Percentiles rank a stretch among this genome's conserved stretches.
Evolutionary conservation across 106 monocot species (phyloP).

Genomic region (Dendrobium huoshanense): DNA sequence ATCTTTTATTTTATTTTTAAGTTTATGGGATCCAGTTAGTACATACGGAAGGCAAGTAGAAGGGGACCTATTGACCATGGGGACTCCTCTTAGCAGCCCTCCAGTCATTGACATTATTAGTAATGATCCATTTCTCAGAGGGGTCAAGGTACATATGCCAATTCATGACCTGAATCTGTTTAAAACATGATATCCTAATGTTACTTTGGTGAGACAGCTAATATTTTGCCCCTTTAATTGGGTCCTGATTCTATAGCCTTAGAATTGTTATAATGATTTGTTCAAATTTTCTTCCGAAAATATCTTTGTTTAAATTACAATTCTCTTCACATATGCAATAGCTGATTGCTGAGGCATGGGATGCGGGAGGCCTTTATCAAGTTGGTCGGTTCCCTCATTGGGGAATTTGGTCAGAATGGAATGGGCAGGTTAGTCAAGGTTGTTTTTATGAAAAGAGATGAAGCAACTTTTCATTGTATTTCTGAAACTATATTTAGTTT

Average conservation of each 20-base stretch:
- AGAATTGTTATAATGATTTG: constrained; percentile 1
- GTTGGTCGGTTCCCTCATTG: constrained; percentile 87
- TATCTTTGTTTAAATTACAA: not conserved
- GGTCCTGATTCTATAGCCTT: not conserved
- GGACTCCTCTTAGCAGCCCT: constrained; percentile 59
- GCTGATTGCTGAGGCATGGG: constrained; percentile 99
- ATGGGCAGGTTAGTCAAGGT: constrained; percentile 60
- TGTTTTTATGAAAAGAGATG: constrained; percentile 2
- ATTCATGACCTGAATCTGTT: not conserved
- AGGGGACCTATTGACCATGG: constrained; percentile 50
- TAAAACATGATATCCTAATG: not conserved
- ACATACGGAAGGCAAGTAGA: constrained; percentile 62
- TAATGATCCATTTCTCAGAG: constrained; percentile 71
- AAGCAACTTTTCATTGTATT: not conserved
- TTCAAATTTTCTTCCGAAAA: not conserved
- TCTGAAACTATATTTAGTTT: not conserved
- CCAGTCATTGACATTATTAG: constrained; percentile 84
- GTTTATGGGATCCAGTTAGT: constrained; percentile 79
- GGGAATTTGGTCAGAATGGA: constrained; percentile 96
- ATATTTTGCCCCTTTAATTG: not conserved
- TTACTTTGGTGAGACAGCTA: not conserved
- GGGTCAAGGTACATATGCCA: constrained; percentile 57
- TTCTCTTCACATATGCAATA: constrained; percentile 19
- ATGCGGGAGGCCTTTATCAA: constrained; percentile 93
- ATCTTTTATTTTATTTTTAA: constrained; percentile 18